These are phyloP conservation scores for Apiospora phragmitis DNA, from an alignment of 2,329 filamentous ascomycete genomes.

Conservation along the genomic window DNA sequence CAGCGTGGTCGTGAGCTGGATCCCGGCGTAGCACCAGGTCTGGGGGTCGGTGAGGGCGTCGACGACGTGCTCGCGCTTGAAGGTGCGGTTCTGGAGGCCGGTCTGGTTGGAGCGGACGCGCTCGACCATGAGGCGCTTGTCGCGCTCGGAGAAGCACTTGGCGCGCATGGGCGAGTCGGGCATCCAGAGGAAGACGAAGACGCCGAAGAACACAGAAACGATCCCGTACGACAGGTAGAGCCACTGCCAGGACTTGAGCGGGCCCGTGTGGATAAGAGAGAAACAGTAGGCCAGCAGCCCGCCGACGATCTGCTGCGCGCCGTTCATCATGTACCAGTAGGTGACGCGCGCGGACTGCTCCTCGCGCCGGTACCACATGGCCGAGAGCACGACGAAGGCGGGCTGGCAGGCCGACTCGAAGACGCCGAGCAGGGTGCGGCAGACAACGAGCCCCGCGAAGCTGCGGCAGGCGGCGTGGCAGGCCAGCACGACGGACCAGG, in stretches of 20 bases:
- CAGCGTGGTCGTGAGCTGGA: slow-evolving; percentile 71
- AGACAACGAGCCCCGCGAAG: slow-evolving; percentile 59
- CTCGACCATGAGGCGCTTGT: slow-evolving; percentile 65
- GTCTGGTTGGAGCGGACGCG: slow-evolving; percentile 62
- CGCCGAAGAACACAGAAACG: slow-evolving; percentile 63
- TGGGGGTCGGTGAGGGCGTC: slow-evolving; percentile 65
- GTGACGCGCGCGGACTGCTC: slow-evolving; percentile 68
- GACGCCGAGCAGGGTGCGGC: slow-evolving; percentile 67
- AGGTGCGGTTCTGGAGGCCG: slow-evolving; percentile 56
- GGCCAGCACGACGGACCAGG: slow-evolving; percentile 63
- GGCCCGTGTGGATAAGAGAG: slow-evolving; percentile 50
- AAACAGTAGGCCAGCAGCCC: slow-evolving; percentile 69
- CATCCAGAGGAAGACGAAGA: slow-evolving; percentile 64
- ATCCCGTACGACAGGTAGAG: slow-evolving; percentile 68
- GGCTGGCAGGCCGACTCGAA: slow-evolving; percentile 73
- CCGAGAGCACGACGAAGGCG: slow-evolving; percentile 64
- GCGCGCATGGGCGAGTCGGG: slow-evolving; percentile 72
- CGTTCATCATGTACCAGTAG: slow-evolving; percentile 80
- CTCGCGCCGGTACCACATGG: slow-evolving; percentile 71
- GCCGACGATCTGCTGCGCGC: slow-evolving; percentile 70
- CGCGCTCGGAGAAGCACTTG: slow-evolving; percentile 66
- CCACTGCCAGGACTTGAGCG: slow-evolving; percentile 66
- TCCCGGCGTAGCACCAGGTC: slow-evolving; percentile 63
- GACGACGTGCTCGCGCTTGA: slow-evolving; percentile 46
- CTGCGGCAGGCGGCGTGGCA: slow-evolving; percentile 61